phyloP scores from a whole-genome alignment of 2,329 filamentous ascomycete species.

The Beauveria scarabaeidicola region DNA sequence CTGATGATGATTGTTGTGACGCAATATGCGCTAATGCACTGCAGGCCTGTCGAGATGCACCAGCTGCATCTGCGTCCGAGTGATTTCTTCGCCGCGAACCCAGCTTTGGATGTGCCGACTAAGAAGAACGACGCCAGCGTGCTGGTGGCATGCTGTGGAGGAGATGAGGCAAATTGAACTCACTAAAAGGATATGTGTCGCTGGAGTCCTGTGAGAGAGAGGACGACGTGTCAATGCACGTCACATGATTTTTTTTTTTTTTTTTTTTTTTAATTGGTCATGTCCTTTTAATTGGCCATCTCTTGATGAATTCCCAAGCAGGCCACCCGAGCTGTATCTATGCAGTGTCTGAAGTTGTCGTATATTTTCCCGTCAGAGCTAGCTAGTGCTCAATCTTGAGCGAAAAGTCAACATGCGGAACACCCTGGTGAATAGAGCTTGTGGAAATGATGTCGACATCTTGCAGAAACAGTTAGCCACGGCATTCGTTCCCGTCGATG shows the following conservation, averaged over 20 bases:
- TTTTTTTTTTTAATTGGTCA: too few species aligned
- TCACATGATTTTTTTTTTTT: not conserved
- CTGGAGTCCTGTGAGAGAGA: not conserved
- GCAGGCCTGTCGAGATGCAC: conserved; percentile 39
- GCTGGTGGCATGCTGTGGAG: conserved; percentile 28
- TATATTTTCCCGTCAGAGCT: conserved; percentile 8
- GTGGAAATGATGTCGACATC: conserved; percentile 96
- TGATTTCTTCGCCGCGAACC: conserved; percentile 39
- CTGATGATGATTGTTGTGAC: not conserved
- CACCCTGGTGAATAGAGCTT: conserved; percentile 93
- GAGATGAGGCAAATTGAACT: not conserved
- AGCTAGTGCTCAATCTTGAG: conserved; percentile 62
- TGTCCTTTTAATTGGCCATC: too few species aligned
- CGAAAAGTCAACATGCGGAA: conserved; percentile 89
- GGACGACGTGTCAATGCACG: not conserved
- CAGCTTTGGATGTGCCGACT: conserved; percentile 34
- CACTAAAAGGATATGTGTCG: not conserved
- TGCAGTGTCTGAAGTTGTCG: not conserved
- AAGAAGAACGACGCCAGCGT: conserved; percentile 31
- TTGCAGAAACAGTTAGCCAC: conserved; percentile 23
- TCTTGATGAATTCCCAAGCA: too few species aligned
- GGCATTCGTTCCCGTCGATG: not conserved
- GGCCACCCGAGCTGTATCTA: not conserved
- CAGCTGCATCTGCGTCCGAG: conserved; percentile 36
- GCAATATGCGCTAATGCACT: conserved; percentile 1